phyloP scores from a whole-genome alignment of 768 basidiomycete genomes.

The Tremella fuciformis region DNA sequence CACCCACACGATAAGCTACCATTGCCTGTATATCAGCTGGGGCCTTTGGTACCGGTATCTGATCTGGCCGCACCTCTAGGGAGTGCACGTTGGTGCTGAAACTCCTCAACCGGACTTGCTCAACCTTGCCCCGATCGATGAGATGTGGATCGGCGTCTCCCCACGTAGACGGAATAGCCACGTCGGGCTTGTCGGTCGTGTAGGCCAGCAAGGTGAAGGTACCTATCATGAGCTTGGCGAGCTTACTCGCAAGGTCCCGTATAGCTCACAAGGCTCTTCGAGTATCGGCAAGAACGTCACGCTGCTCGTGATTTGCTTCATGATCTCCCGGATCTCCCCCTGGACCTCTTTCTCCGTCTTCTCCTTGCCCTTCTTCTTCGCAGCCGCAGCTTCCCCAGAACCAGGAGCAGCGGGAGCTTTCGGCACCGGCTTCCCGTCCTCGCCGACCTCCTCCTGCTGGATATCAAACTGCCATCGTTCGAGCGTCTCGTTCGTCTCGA shows the following conservation, averaged over 20 bases:
- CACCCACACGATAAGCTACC: conserved; percentile 94
- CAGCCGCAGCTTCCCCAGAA: background rate
- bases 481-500: conserved; percentile 83
- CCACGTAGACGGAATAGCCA: conserved; percentile 93
- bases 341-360: conserved; percentile 71
- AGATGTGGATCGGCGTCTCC: conserved; percentile 88
- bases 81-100: conserved; percentile 98
- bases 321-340: conserved; percentile 92
- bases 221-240: conserved; percentile 36
- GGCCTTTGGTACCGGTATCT: no score
- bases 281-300: conserved; percentile 95
- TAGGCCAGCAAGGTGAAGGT: conserved; percentile 98
- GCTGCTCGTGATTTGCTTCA: conserved; percentile 96
- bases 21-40: conserved; percentile 64
- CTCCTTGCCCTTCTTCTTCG: conserved; percentile 41
- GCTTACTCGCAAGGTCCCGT: background rate
- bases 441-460: conserved; percentile 55
- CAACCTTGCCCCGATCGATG: conserved; percentile 80
- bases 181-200: conserved; percentile 71
- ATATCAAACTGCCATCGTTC: conserved; percentile 99
- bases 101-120: conserved; percentile 76
- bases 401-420: background rate
- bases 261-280: conserved; percentile 62
- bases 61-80: conserved; percentile 60
- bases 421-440: conserved; percentile 5